Conservation (phyloP, 768 basidiomycete genomes). For the Jaapia argillacea region DNA sequence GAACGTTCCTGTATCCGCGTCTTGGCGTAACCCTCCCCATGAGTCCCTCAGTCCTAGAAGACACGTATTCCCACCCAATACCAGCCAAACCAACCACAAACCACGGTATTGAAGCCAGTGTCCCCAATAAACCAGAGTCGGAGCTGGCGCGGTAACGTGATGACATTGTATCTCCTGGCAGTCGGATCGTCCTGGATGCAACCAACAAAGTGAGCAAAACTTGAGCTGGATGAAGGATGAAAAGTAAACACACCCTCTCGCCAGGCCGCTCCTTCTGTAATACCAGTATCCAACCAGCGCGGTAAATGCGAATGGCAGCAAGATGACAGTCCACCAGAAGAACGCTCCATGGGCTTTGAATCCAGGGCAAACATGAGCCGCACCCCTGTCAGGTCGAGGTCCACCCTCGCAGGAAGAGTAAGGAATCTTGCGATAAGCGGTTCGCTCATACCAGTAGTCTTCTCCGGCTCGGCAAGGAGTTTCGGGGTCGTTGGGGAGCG, state of each 20-base stretch:
- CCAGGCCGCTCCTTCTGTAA: slow-evolving; percentile 61
- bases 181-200: slow-evolving; percentile 65
- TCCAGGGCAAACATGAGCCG: slow-evolving; percentile 72
- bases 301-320: slow-evolving; percentile 72
- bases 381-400: slow-evolving; percentile 65
- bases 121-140: slow-evolving; percentile 47
- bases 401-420: slow-evolving; percentile 86
- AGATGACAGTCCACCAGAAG: slow-evolving; percentile 78
- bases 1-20: slow-evolving; percentile 60
- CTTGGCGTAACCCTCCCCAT: slow-evolving; percentile 32
- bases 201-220: slow-evolving; percentile 5
- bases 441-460: slow-evolving; percentile 91
- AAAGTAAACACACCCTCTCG: slow-evolving; percentile 52
- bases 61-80: slow-evolving; percentile 60
- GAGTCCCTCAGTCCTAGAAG: slow-evolving; percentile 32
- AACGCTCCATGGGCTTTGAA: slow-evolving; percentile 58
- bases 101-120: slow-evolving; percentile 84
- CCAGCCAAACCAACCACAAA: slow-evolving; percentile 74
- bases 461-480: slow-evolving; percentile 50
- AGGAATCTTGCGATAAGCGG: slow-evolving; percentile 83
- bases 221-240: slow-evolving; percentile 7
- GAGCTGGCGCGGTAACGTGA: slow-evolving; percentile 22
- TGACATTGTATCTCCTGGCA: slow-evolving; percentile 46
- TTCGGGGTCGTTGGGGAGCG: slow-evolving; percentile 42
- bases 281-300: slow-evolving; percentile 75